A percentile compares a stretch with the other conserved stretches of the same genome.
phyloP scores from a whole-genome alignment of 768 basidiomycete genomes.

The Pleurotus giganteus region DNA sequence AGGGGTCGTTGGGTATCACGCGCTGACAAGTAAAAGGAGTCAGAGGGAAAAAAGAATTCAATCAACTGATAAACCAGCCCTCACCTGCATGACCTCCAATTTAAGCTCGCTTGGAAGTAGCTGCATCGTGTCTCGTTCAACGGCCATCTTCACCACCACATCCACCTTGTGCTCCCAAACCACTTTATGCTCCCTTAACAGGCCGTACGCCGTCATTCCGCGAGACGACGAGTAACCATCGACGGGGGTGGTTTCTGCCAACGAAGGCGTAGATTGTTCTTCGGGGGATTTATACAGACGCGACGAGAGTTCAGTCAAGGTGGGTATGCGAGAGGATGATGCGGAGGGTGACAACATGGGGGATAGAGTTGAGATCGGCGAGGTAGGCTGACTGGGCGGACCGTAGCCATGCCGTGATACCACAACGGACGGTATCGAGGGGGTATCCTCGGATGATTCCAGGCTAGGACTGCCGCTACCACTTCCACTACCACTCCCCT shows the following conservation, averaged over 20 bases:
- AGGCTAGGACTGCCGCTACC: constrained; percentile 2
- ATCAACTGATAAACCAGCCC: background rate
- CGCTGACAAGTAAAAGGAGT: constrained; percentile 27
- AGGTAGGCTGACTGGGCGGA: background rate
- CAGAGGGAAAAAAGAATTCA: background rate
- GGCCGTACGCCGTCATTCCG: constrained; percentile 59
- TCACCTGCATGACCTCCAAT: constrained; percentile 55
- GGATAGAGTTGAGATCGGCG: background rate
- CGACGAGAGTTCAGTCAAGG: constrained; percentile 5
- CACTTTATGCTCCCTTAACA: constrained; percentile 63
- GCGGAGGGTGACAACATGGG: background rate
- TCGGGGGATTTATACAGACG: constrained; percentile 11
- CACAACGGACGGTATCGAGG: constrained; percentile 14
- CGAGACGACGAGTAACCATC: constrained; percentile 37
- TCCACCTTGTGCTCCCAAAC: constrained; percentile 59
- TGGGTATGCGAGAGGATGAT: constrained; percentile 3
- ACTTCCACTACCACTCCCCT: constrained; percentile 14
- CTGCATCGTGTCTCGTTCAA: constrained; percentile 50
- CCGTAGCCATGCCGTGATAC: constrained; percentile 12
- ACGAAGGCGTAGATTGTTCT: constrained; percentile 13
- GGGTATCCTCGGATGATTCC: constrained; percentile 4
- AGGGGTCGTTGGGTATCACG: constrained; percentile 54
- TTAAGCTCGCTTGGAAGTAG: constrained; percentile 63
- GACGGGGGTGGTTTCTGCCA: constrained; percentile 5
- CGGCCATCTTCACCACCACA: constrained; percentile 55